Percentiles rank a stretch among this genome's conserved stretches.
Evolutionary conservation across 768 basidiomycete species (phyloP).

Genomic region (Tylopilus felleus): DNA sequence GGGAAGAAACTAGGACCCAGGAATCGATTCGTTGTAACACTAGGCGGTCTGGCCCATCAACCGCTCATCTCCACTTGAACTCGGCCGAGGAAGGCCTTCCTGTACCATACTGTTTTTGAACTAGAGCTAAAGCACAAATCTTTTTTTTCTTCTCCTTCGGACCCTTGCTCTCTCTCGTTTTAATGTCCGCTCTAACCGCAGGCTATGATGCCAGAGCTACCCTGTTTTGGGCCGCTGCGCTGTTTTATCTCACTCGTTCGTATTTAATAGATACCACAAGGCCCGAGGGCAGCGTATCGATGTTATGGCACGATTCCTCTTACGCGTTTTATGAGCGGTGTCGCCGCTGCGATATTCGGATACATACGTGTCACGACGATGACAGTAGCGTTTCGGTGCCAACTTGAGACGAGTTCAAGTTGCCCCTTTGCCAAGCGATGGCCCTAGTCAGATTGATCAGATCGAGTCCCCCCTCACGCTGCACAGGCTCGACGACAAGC

Average conservation of each 20-base stretch:
- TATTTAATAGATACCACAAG: background rate
- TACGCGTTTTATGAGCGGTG: too few relatives aligned
- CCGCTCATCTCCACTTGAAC: background rate
- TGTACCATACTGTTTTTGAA: background rate
- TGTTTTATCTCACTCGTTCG: background rate
- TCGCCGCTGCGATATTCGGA: too few relatives aligned
- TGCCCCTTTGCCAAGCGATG: too few relatives aligned
- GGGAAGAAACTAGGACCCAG: background rate
- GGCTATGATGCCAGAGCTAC: background rate
- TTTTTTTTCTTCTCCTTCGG: too few relatives aligned
- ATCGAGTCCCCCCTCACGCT: background rate
- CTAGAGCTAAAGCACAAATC: background rate
- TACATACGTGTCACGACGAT: too few relatives aligned
- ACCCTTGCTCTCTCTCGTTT: too few relatives aligned
- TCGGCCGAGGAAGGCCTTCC: too few relatives aligned
- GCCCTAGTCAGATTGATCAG: background rate
- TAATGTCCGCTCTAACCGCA: background rate
- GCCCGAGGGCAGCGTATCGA: background rate
- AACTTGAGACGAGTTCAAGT: too few relatives aligned
- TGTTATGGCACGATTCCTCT: background rate
- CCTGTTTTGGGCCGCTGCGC: background rate
- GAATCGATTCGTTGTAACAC: conserved; percentile 14
- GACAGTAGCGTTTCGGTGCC: too few relatives aligned
- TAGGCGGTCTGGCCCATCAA: background rate
- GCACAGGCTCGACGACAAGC: background rate